Evolutionary conservation across 2,329 filamentous ascomycete species (phyloP), one percentile per base, ranked within the genome.

Genomic region (Colletotrichum agaves): DNA sequence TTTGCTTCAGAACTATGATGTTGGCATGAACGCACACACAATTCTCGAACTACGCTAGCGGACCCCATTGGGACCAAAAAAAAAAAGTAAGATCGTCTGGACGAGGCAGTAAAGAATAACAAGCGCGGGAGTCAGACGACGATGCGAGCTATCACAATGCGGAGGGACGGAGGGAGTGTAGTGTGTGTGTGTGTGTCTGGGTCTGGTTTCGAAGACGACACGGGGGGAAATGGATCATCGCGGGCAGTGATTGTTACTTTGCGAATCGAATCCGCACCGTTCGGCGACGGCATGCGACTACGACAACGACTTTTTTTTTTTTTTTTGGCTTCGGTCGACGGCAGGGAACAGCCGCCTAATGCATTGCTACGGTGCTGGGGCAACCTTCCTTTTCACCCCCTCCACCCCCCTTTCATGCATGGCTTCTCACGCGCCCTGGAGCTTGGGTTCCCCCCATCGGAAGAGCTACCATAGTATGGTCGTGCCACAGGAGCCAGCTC

Each of bases 1-100:
- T 43, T 56, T 56, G 52, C 13, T 10, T 12, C 5, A 4, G 21
- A 21, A n/a, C 2, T 27, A 35, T 19, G 17, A 53, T 56, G 19
- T 56, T 56, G 52, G 52, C 52, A 43, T 56, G 52, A 56, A 56
- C 52, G 52, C 52, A 56, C 52, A 56, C 52, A 31, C 52, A 41
- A 33, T 37, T 33, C 27, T 39, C n/a, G 50, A 44, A 44, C 41
- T 44, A n/a, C 41, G 7, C 15, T 27, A 27, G 27, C 6, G 8
- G 27, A 8, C 5, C 27, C 27, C 5, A 7, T 4, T 3, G 4
- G 4, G 21, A 23, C 21, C 3, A 23, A 6, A 6, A 6, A 6
- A 6, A 27, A 27, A 27, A 27, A n/a, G n/a, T n/a, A n/a, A n/a
- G n/a, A n/a, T n/a, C n/a, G 23, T 27, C 23, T 27, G 23, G 44